phyloP scores from a whole-genome alignment of 805 yeast genomes.

The Myxozyma lipomycoides region DNA sequence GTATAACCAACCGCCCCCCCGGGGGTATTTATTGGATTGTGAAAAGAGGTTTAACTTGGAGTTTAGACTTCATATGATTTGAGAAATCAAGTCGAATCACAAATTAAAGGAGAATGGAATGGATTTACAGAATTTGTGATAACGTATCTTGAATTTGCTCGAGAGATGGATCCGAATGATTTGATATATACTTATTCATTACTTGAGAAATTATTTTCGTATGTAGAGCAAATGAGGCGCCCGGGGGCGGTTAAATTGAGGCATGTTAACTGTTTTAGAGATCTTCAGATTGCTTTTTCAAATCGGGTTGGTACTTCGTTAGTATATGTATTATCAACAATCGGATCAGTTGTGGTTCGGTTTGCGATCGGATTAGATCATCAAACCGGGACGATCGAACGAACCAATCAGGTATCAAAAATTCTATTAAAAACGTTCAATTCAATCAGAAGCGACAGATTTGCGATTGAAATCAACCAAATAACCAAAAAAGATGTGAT shows the following conservation, averaged over 20 bases:
- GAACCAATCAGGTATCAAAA: conserved; percentile 48
- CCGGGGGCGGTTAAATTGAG: conserved; percentile 31
- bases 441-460: conserved; percentile 50
- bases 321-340: conserved; percentile 5
- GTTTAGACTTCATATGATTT: too few species aligned
- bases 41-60: too few species aligned
- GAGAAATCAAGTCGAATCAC: too few species aligned
- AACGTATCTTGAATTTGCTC: conserved; percentile 47
- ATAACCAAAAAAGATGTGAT: conserved; percentile 46
- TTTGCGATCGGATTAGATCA: conserved; percentile 24
- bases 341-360: conserved; percentile 16
- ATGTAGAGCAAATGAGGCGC: conserved; percentile 30
- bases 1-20: too few species aligned
- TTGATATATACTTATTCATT: conserved; percentile 49
- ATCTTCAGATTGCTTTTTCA: conserved; percentile 40
- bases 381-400: conserved; percentile 38
- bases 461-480: conserved; percentile 1
- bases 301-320: conserved; percentile 34
- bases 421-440: conserved; percentile 57
- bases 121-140: conserved; percentile 47
- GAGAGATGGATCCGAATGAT: conserved; percentile 53
- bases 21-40: too few species aligned
- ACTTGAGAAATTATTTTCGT: conserved; percentile 45
- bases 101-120: too few species aligned
- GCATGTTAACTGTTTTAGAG: conserved; percentile 40